phyloP scores from a whole-genome alignment of 371 early-diverging fungal genomes.

The Neoconidiobolus thromboides region DNA sequence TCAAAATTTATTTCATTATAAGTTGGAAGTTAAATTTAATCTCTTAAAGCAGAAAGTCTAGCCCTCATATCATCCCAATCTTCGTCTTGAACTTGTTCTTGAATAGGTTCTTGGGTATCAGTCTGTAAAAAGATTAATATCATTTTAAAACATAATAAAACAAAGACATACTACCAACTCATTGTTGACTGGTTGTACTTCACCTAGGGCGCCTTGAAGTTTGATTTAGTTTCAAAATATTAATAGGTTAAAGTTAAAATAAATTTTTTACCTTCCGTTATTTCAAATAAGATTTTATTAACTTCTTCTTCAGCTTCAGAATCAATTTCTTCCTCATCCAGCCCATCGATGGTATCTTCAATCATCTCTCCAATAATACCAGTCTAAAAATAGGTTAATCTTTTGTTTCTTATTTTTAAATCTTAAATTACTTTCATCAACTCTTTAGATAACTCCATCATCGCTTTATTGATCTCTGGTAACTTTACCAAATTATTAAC shows the following conservation, averaged over 20 bases:
- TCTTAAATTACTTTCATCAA: constrained; percentile 63
- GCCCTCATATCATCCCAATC: constrained; percentile 70
- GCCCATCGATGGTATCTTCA: constrained; percentile 65
- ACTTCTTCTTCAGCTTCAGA: constrained; percentile 91
- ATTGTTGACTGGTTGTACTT: constrained; percentile 13
- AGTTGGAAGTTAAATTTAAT: no score
- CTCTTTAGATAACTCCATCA: constrained; percentile 85
- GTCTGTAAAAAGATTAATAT: constrained; percentile 7
- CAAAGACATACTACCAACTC: background rate
- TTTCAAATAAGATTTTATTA: constrained; percentile 64
- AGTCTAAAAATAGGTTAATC: constrained; percentile 27
- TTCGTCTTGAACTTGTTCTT: constrained; percentile 42
- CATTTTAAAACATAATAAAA: background rate
- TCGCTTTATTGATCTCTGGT: constrained; percentile 58
- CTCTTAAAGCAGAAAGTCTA: constrained; percentile 45
- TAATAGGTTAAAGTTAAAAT: background rate
- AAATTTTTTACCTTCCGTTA: constrained; percentile 53
- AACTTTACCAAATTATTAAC: constrained; percentile 69
- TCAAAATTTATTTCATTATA: no score
- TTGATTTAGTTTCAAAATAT: constrained; percentile 45
- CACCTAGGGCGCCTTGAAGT: constrained; percentile 27
- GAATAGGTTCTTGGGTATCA: constrained; percentile 14
- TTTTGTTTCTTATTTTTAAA: background rate
- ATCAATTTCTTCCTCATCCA: constrained; percentile 80
- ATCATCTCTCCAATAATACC: constrained; percentile 93